Conservation (phyloP, 139 green algal species). For the Chlamydomonas schloesseri region DNA sequence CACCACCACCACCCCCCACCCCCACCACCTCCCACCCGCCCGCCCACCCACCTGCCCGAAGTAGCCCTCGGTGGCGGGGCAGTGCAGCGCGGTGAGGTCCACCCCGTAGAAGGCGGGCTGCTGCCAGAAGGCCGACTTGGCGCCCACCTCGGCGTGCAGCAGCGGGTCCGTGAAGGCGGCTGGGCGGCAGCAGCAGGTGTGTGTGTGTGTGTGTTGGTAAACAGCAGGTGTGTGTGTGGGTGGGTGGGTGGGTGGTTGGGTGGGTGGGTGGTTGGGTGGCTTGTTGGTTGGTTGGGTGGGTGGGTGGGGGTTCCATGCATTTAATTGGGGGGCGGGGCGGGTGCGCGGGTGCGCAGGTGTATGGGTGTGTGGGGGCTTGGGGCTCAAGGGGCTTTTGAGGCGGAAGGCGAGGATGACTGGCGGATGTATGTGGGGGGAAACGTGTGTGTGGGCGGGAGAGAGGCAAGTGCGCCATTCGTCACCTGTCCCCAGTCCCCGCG, state of each 20-base stretch:
- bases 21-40: background rate
- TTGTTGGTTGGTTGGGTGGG: too few relatives aligned
- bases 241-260: background rate
- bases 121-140: slow-evolving; percentile 86
- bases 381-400: too few relatives aligned
- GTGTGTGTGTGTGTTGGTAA: too few relatives aligned
- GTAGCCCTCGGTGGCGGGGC: slow-evolving; percentile 76
- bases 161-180: slow-evolving; percentile 88
- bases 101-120: slow-evolving; percentile 90
- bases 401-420: too few relatives aligned
- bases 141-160: slow-evolving; percentile 82
- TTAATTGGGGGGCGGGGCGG: too few relatives aligned
- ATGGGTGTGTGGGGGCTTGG: too few relatives aligned
- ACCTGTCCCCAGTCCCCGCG: background rate
- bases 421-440: too few relatives aligned
- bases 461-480: too few relatives aligned
- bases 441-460: too few relatives aligned
- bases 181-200: background rate
- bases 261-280: background rate
- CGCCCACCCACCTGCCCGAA: slow-evolving; percentile 69
- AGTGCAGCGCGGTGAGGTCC: slow-evolving; percentile 84
- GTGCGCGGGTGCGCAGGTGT: too few relatives aligned
- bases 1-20: background rate
- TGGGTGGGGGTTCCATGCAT: too few relatives aligned
- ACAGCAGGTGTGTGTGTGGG: too few relatives aligned